Conservation (phyloP, 1,284 basidiomycete species). For the Marasmius tenuissimus region DNA sequence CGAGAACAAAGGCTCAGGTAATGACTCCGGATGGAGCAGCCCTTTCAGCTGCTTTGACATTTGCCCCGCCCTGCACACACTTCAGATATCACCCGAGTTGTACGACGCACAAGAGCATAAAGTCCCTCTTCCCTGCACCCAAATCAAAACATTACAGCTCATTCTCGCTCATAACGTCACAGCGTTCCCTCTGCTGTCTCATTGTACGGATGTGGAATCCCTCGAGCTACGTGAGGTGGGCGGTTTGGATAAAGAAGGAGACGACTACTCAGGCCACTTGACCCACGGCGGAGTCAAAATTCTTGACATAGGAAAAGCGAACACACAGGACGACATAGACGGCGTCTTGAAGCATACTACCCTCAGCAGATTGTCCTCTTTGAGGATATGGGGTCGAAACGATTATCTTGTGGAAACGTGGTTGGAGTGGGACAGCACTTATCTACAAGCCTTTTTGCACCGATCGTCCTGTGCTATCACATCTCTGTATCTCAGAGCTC, state of each 20-base stretch:
- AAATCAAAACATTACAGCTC: neutral
- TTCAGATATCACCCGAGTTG: no score
- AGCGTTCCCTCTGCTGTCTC: neutral
- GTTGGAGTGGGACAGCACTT: neutral
- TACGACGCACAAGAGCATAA: no score
- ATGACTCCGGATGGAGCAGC: no score
- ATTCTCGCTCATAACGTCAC: neutral
- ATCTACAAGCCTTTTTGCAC: neutral
- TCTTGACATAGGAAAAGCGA: neutral
- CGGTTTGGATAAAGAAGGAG: neutral
- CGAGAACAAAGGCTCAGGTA: no score
- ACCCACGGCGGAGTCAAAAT: neutral
- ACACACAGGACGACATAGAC: neutral
- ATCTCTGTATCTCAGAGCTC: neutral
- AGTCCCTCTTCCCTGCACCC: neutral
- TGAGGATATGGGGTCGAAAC: neutral
- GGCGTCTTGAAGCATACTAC: neutral
- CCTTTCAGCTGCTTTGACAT: no score
- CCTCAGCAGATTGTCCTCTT: neutral
- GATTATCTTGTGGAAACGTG: neutral
- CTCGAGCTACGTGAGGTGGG: neutral
- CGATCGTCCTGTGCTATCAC: neutral
- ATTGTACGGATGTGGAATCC: neutral
- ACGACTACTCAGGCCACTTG: neutral
- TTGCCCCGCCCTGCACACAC: no score